A percentile compares a stretch with the other conserved stretches of the same genome.
These are phyloP conservation scores for Sclerospora graminicola DNA, from an alignment of 352 stramenopile genomes.

Conservation along the genomic window DNA sequence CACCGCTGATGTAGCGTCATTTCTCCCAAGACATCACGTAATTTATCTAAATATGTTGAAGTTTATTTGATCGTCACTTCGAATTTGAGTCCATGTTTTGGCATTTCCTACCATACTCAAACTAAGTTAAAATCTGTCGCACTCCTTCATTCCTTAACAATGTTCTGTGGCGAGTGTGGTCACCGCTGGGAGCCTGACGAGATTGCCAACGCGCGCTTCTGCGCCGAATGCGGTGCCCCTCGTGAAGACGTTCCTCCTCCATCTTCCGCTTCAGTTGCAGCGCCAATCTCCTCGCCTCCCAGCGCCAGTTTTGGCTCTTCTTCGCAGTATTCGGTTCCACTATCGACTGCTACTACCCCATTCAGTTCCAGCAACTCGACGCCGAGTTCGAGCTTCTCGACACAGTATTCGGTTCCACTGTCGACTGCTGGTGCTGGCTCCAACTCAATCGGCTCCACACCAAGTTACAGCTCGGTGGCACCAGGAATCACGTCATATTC, in stretches of 20 bases:
- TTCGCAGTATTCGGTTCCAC: not conserved
- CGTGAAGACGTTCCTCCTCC: slow-evolving; percentile 41
- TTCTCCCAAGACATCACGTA: not conserved
- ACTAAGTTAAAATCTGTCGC: too few species aligned
- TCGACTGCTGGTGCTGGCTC: slow-evolving; percentile 4
- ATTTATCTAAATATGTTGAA: not conserved
- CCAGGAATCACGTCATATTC: slow-evolving; percentile 3
- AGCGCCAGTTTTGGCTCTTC: not conserved
- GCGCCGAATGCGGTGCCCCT: slow-evolving; percentile 65
- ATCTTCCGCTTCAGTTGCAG: slow-evolving; percentile 1
- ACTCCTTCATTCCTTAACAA: too few species aligned
- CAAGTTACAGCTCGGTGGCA: slow-evolving; percentile 11
- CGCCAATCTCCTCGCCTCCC: not conserved
- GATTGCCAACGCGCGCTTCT: slow-evolving; percentile 72
- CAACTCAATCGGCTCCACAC: slow-evolving; percentile 3
- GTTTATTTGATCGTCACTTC: slow-evolving; percentile 7
- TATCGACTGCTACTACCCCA: not conserved
- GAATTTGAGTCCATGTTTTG: slow-evolving; percentile 1
- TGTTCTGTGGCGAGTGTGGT: slow-evolving; percentile 81
- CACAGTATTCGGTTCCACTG: slow-evolving; percentile 1
- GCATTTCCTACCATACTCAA: slow-evolving; percentile 4
- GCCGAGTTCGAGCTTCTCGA: slow-evolving; percentile 9
- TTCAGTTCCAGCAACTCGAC: not conserved
- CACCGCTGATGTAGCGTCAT: slow-evolving; percentile 7
- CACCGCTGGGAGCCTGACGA: slow-evolving; percentile 73